A percentile compares a stretch with the other conserved stretches of the same genome.
These are phyloP conservation scores for Mortierella sp. DNA, from an alignment of 371 early-diverging fungal species.

Conservation along the genomic window DNA sequence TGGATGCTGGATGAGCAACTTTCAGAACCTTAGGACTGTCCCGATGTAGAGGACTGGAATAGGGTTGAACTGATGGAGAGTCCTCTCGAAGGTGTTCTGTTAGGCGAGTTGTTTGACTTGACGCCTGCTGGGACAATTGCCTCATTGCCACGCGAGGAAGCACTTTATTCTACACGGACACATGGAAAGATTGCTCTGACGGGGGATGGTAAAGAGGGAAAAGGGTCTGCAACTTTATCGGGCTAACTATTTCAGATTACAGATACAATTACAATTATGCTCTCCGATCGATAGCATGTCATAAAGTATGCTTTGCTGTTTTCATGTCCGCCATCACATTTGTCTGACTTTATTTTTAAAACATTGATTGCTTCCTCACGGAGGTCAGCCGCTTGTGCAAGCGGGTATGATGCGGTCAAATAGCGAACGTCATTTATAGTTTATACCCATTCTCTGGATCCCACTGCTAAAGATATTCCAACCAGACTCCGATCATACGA, in stretches of 20 bases:
- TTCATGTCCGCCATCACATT: too few species aligned
- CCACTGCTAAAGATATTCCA: slow-evolving; percentile 2
- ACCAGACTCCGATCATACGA: slow-evolving; percentile 29
- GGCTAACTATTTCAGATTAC: background rate
- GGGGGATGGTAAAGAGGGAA: slow-evolving; percentile 40
- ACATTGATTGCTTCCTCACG: slow-evolving; percentile 22
- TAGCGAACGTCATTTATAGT: slow-evolving; percentile 39
- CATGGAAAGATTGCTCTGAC: slow-evolving; percentile 37
- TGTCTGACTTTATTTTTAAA: background rate
- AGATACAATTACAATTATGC: background rate
- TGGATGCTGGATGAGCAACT: slow-evolving; percentile 45
- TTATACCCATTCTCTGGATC: slow-evolving; percentile 29
- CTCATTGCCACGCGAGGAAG: slow-evolving; percentile 37
- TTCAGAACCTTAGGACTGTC: slow-evolving; percentile 14
- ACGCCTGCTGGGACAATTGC: slow-evolving; percentile 28
- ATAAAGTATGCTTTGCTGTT: too few species aligned
- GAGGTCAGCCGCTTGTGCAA: slow-evolving; percentile 44
- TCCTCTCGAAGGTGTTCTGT: slow-evolving; percentile 5
- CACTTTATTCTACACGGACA: slow-evolving; percentile 31
- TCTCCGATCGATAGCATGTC: slow-evolving; percentile 19
- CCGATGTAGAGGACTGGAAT: slow-evolving; percentile 44
- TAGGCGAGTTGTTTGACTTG: slow-evolving; percentile 34
- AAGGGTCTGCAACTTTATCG: background rate
- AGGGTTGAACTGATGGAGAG: slow-evolving; percentile 11
- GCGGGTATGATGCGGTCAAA: slow-evolving; percentile 33